Evolutionary conservation across 2,329 filamentous ascomycete genomes (phyloP), one percentile per base, ranked within the genome.

Genomic region (Pyricularia sp.): DNA sequence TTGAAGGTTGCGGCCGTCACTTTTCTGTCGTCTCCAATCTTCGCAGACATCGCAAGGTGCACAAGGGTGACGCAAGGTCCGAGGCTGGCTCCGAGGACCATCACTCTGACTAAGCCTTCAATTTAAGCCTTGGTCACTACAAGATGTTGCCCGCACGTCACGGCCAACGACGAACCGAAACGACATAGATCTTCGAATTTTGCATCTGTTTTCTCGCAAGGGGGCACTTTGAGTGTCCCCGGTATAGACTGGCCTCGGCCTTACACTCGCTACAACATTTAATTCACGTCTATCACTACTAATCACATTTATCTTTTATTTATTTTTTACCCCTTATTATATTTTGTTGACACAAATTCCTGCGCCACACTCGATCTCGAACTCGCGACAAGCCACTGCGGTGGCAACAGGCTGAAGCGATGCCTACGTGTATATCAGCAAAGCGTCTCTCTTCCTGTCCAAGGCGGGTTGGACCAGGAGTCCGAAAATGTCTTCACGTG

Each of bases 1-100:
- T 97, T 69, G 93, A 97, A 77, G 94, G 94, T 65, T 99, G 95
- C 77, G 94, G 94, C 58, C 90, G 95, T 74, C 92, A 97, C 76
- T 98, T 99, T 80, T 98, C 94, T 0, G 95, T 98, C 30, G 95
- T 98, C 26, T 97, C 94, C 64, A 99, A 99, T 78, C 83, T 98
- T 69, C 90, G 95, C 72, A 87, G 95, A 75, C 95, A 99, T 81
- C 91, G 93, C 77, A 98, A 98, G 82, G 94, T 98, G 65, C 95
- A 99, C 84, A 95, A 93, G 80, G 89, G 90, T 74, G 90, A 92
- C 66, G 80, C 84, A 11, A 84, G 82, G 65, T 89, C 87, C 2
- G 87, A 89, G 72, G 84, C 86, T 30, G 87, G 86, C 31, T 89
- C 87, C 6, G 87, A 89, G 73, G 86, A 88, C 70, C 85, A 87